Conservation (phyloP, 768 basidiomycete genomes). For the Nevesoporus exiguus region DNA sequence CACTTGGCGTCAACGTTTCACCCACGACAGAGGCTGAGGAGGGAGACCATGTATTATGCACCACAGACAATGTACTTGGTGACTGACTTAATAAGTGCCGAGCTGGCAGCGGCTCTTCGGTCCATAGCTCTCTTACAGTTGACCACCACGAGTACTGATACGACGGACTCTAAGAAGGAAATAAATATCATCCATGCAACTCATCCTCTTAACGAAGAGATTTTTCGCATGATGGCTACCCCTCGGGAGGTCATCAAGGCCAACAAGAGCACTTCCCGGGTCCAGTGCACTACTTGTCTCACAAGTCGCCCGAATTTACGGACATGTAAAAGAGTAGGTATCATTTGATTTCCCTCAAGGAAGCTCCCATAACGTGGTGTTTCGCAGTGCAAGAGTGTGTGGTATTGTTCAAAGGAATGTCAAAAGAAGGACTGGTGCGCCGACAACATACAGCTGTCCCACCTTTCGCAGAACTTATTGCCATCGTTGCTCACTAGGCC, state of each 20-base stretch:
- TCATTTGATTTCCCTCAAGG: background rate
- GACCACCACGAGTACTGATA: too few species aligned
- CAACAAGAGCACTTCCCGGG: background rate
- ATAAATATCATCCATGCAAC: slow-evolving; percentile 5
- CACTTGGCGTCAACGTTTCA: too few species aligned
- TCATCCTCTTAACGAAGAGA: slow-evolving; percentile 9
- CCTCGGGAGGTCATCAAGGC: slow-evolving; percentile 11
- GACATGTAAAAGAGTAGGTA: slow-evolving; percentile 12
- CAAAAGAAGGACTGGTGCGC: slow-evolving; percentile 20
- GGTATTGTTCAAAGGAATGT: slow-evolving; percentile 23
- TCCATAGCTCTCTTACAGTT: too few species aligned
- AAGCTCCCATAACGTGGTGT: background rate
- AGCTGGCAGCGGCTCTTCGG: too few species aligned
- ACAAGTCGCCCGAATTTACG: slow-evolving; percentile 9
- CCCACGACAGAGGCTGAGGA: too few species aligned
- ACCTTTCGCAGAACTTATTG: too few species aligned
- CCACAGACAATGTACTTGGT: too few species aligned
- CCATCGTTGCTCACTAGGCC: slow-evolving; percentile 6
- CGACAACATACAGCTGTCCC: too few species aligned
- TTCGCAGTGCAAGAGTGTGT: slow-evolving; percentile 17
- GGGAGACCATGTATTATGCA: too few species aligned
- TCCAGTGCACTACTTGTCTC: slow-evolving; percentile 15
- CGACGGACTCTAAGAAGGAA: slow-evolving; percentile 4
- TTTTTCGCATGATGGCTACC: slow-evolving; percentile 6
- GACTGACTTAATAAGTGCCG: too few species aligned